phyloP scores from a whole-genome alignment of 352 stramenopile species.

The Phytophthora agathidicida region DNA sequence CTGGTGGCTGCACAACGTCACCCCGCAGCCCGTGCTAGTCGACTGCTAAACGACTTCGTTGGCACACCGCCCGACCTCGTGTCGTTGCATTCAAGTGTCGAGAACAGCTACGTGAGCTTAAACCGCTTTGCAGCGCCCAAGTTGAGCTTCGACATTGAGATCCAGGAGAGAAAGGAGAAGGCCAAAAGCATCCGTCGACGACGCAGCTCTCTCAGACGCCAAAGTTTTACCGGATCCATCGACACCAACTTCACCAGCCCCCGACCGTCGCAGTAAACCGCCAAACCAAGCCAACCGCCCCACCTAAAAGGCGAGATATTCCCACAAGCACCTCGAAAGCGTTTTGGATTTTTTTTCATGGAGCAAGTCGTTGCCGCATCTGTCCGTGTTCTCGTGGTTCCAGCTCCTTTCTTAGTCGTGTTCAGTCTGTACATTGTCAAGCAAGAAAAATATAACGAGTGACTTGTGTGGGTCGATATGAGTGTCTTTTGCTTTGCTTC shows the following conservation, averaged over 20 bases:
- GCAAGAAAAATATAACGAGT: constrained; percentile 30
- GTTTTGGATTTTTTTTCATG: constrained; percentile 35
- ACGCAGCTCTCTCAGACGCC: constrained; percentile 49
- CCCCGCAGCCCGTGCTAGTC: constrained; percentile 46
- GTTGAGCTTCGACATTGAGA: constrained; percentile 69
- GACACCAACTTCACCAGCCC: constrained; percentile 24
- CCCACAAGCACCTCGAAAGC: constrained; percentile 21
- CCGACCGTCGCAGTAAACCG: constrained; percentile 23
- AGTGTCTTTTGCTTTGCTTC: constrained; percentile 21
- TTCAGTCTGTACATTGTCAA: constrained; percentile 35
- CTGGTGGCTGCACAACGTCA: constrained; percentile 63
- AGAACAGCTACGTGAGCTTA: constrained; percentile 79
- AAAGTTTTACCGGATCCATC: constrained; percentile 41
- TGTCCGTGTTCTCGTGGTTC: constrained; percentile 18
- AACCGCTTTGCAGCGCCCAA: constrained; percentile 79
- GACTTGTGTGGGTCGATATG: constrained; percentile 11
- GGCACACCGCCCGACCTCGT: constrained; percentile 66
- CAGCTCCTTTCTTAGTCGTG: constrained; percentile 19
- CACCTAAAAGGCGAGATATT: constrained; percentile 33
- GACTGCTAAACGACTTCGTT: constrained; percentile 75
- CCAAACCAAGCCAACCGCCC: background rate
- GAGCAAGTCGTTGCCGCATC: constrained; percentile 14
- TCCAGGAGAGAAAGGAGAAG: constrained; percentile 77
- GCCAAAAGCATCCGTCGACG: constrained; percentile 66
- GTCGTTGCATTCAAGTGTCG: constrained; percentile 57